Evolutionary conservation across 2,329 filamentous ascomycete genomes (phyloP).

Genomic region (Gaeumannomyces tritici): DNA sequence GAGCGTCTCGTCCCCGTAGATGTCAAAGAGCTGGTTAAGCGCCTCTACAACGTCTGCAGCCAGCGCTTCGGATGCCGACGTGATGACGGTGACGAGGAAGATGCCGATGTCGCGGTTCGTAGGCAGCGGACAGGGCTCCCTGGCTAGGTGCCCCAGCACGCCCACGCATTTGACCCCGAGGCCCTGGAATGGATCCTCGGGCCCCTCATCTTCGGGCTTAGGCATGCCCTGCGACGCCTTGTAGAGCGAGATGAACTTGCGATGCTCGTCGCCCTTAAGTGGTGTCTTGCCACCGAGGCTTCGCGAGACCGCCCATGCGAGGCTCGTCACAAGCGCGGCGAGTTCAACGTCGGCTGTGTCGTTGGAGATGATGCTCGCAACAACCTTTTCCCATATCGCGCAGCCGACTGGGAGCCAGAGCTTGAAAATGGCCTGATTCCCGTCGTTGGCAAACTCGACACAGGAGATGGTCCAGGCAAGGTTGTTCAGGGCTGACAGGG

Average conservation of each 20-base stretch:
- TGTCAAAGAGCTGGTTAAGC: conserved; percentile 56
- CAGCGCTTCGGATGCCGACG: conserved; percentile 32
- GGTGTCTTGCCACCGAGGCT: conserved; percentile 40
- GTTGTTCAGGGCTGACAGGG: conserved; percentile 55
- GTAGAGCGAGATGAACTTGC: conserved; percentile 56
- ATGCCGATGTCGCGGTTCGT: conserved; percentile 54
- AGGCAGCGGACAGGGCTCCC: conserved; percentile 39
- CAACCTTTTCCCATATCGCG: conserved; percentile 46
- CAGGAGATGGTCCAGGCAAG: conserved; percentile 57
- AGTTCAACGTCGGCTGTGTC: conserved; percentile 53
- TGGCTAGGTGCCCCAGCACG: conserved; percentile 53
- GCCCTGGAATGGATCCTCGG: conserved; percentile 48
- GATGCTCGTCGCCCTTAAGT: conserved; percentile 43
- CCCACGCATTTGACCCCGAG: conserved; percentile 59
- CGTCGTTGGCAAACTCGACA: conserved; percentile 46
- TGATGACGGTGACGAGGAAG: conserved; percentile 49
- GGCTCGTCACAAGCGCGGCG: conserved; percentile 52
- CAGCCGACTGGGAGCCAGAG: conserved; percentile 45
- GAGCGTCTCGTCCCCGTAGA: conserved; percentile 53
- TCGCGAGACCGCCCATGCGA: conserved; percentile 56
- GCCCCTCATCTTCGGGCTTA: conserved; percentile 14
- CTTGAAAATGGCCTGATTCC: conserved; percentile 39
- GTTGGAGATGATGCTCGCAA: conserved; percentile 46
- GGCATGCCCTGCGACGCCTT: conserved; percentile 40
- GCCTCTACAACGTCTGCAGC: conserved; percentile 51